Evolutionary conservation across 2,329 filamentous ascomycete genomes (phyloP), one percentile per base, ranked within the genome.

Genomic region (Amylocarpus encephaloides): DNA sequence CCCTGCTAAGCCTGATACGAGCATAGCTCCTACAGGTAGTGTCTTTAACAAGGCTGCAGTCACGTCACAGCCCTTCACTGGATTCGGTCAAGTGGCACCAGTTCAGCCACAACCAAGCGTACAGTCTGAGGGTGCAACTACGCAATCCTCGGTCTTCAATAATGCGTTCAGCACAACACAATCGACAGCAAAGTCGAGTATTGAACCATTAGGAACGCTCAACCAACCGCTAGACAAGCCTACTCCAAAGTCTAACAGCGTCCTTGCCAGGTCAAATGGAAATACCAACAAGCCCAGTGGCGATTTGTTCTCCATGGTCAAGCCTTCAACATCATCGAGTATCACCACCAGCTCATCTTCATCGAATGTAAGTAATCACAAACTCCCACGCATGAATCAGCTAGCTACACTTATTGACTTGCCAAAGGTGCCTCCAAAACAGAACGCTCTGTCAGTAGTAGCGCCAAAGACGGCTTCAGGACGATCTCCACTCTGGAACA

Each of bases 161-260:
- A 54, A 50, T 19, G 15, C 50, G 4, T 57, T 59, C 49, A 51
- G 49, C 7, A 47, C 30, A 15, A 22, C 45, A n/a, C 48, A 38
- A 19, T 36, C 34, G 10, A n/a, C 46, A 1, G 33, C 46, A 9
- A 16, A 48, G 16, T 35, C 54, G 11, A 32, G 38, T 33, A 48
- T 33, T 38, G 49, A 41, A 22, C 29, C 52, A n/a, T 48, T 58
- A 39, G 46, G 41, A 30, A 48, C 26, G 30, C 36, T 50, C 40
- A 49, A 46, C n/a, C 50, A 57, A 33, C 34, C 56, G 35, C 6
- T 41, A 5, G 15, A 16, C 13, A 48, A 48, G 30, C 26, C 26
- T 43, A 38, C 29, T 39, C 51, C 54, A 26, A 51, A 55, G n/a
- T 13, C 41, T 30, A 57, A 57, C 39, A 43, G 51, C 18, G 40